These are phyloP conservation scores for Phytophthora citrophthora DNA, from an alignment of 352 stramenopile species.

Conservation along the genomic window DNA sequence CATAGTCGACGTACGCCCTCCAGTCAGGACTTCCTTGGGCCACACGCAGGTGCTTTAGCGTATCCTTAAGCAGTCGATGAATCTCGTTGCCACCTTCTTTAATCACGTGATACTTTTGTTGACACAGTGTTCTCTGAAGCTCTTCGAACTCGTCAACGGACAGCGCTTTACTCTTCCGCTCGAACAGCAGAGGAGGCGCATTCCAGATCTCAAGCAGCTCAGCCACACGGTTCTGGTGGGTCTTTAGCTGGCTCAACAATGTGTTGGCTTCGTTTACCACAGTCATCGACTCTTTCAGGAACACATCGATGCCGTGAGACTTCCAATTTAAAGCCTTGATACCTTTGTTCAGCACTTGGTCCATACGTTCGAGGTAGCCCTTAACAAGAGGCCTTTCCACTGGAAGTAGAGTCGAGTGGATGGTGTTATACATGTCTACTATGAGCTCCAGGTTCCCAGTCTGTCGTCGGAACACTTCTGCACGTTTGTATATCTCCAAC, in stretches of 20 bases:
- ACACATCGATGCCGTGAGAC: conserved; percentile 92
- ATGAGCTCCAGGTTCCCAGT: conserved; percentile 94
- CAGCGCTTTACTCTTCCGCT: conserved; percentile 84
- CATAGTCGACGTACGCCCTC: conserved; percentile 93
- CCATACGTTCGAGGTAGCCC: conserved; percentile 90
- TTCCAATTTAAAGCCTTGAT: conserved; percentile 94
- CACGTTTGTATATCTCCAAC: conserved; percentile 91
- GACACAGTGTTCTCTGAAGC: conserved; percentile 72
- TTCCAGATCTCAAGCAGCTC: conserved; percentile 86
- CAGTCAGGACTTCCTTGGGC: conserved; percentile 92
- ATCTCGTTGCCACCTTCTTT: conserved; percentile 91
- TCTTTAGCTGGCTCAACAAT: conserved; percentile 89
- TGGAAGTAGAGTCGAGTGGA: conserved; percentile 85
- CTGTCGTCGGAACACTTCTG: conserved; percentile 92
- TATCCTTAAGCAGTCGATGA: conserved; percentile 90
- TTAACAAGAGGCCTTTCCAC: conserved; percentile 92
- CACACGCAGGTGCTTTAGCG: conserved; percentile 89
- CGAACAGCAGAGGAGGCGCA: conserved; percentile 80
- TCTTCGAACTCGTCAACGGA: conserved; percentile 88
- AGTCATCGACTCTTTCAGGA: conserved; percentile 89
- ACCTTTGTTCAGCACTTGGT: conserved; percentile 88
- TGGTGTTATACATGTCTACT: conserved; percentile 94
- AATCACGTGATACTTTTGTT: conserved; percentile 86
- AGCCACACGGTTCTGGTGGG: conserved; percentile 80
- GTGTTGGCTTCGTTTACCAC: conserved; percentile 90